Percentiles rank a stretch among this genome's conserved stretches.
Evolutionary conservation across 208 protist genomes (phyloP).

Genomic region (Crithidia mellificae): DNA sequence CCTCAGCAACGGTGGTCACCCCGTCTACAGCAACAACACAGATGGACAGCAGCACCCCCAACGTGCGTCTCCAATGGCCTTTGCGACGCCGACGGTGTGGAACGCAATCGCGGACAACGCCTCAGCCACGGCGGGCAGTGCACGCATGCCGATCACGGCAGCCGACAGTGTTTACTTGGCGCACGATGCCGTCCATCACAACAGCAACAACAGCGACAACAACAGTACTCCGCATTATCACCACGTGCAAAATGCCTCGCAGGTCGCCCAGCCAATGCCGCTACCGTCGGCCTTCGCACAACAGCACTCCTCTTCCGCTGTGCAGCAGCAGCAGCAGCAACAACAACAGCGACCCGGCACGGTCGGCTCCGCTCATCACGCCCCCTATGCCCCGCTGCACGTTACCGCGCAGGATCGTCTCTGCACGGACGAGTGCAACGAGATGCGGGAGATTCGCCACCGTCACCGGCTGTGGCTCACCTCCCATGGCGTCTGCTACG

Average conservation of each 20-base stretch:
- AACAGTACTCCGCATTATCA: no score
- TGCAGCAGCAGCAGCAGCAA: not conserved
- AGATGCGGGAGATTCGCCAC: conserved; percentile 14
- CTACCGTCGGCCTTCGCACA: not conserved
- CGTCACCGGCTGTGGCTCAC: conserved; percentile 6
- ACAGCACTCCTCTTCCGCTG: not conserved
- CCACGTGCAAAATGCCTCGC: no score
- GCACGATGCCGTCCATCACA: not conserved
- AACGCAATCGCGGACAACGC: not conserved
- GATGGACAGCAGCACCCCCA: no score
- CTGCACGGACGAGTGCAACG: conserved; percentile 1
- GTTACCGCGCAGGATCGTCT: not conserved
- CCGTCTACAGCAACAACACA: not conserved
- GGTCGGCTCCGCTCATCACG: not conserved
- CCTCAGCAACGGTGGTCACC: not conserved
- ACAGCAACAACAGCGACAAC: not conserved
- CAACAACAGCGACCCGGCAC: not conserved
- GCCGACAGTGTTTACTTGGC: not conserved
- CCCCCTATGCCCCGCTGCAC: conserved; percentile 13
- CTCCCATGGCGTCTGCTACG: not conserved
- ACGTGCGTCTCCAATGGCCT: no score
- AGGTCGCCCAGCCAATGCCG: no score
- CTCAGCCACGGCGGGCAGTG: not conserved
- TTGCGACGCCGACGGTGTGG: not conserved
- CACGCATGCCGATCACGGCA: conserved; percentile 4